A percentile compares a stretch with the other conserved stretches of the same genome.
Conservation (phyloP, 306 rosid genomes). For the Fagus crenata region DNA sequence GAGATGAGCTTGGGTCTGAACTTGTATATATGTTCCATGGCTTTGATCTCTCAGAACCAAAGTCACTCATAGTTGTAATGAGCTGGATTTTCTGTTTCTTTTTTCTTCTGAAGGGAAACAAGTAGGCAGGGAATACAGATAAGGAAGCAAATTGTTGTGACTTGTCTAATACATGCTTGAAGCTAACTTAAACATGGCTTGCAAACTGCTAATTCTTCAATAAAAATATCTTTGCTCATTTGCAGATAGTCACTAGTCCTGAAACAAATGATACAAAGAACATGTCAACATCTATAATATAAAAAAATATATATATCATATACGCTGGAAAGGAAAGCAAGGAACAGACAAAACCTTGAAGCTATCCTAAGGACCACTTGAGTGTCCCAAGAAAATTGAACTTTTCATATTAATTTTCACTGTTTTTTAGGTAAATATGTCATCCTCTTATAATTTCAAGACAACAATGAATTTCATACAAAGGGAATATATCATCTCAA, state of each 20-base stretch:
- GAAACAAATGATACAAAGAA: constrained; percentile 28
- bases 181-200: constrained; percentile 13
- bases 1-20: constrained; percentile 58
- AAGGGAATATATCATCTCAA: not conserved
- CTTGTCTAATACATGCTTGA: constrained; percentile 3
- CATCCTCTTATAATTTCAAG: not conserved
- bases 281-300: constrained; percentile 6
- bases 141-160: constrained; percentile 15
- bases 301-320: not conserved
- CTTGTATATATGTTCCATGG: constrained; percentile 64
- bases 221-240: not conserved
- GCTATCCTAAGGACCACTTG: not conserved
- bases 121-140: not conserved
- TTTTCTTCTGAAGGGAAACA: constrained; percentile 11
- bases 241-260: constrained; percentile 34
- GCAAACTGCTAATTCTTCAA: constrained; percentile 1
- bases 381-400: not conserved
- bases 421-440: not conserved
- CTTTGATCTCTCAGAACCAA: constrained; percentile 55
- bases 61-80: constrained; percentile 48
- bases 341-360: not conserved
- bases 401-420: not conserved
- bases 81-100: not conserved
- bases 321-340: constrained; percentile 5
- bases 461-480: not conserved